These are phyloP conservation scores for Coriolopsis trogii DNA, from an alignment of 1,284 basidiomycete species.

Conservation along the genomic window DNA sequence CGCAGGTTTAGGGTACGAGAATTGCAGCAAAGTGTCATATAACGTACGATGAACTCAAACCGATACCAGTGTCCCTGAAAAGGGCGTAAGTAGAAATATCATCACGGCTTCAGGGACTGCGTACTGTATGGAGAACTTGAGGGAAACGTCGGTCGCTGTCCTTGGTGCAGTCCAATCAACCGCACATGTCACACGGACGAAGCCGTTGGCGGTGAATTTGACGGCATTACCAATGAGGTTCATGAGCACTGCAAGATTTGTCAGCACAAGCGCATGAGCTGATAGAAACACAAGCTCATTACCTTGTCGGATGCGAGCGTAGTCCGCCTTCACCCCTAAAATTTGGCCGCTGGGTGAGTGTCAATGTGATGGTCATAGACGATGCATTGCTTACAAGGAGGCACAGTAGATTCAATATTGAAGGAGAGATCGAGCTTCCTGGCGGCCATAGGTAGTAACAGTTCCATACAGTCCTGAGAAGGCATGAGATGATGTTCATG, in stretches of 20 bases:
- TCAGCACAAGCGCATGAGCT: neutral
- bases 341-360: too few relatives aligned
- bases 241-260: slow-evolving; percentile 55
- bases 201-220: slow-evolving; percentile 68
- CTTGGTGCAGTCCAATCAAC: slow-evolving; percentile 44
- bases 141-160: slow-evolving; percentile 46
- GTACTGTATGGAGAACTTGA: slow-evolving; percentile 69
- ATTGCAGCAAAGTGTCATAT: neutral
- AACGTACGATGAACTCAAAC: slow-evolving; percentile 50
- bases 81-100: slow-evolving; percentile 1
- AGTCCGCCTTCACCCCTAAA: slow-evolving; percentile 70
- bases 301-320: slow-evolving; percentile 74
- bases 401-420: slow-evolving; percentile 66
- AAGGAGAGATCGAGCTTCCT: slow-evolving; percentile 73
- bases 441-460: slow-evolving; percentile 70
- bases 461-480: slow-evolving; percentile 70
- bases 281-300: slow-evolving; percentile 4
- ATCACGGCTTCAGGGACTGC: slow-evolving; percentile 24
- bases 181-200: slow-evolving; percentile 61
- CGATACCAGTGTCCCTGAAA: slow-evolving; percentile 67
- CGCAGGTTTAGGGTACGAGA: neutral
- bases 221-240: slow-evolving; percentile 77
- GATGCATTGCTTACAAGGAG: slow-evolving; percentile 49
- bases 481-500: neutral
- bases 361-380: neutral